Conservation (phyloP, 164 flowering plant genomes). For the Piper longum region DNA sequence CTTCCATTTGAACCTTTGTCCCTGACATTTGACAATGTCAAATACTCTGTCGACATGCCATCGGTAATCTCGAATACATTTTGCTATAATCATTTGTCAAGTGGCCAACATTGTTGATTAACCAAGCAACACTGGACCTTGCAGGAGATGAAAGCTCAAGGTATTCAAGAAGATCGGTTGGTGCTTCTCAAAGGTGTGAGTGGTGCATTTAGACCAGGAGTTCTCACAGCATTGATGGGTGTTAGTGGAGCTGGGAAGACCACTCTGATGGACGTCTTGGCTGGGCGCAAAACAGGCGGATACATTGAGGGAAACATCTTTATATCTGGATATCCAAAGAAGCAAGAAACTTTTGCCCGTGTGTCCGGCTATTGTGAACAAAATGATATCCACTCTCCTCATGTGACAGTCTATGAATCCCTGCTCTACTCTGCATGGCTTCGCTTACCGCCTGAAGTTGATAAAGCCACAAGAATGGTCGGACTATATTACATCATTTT, state of each 20-base stretch:
- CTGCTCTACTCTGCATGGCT: slow-evolving; percentile 48
- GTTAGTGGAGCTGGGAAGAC: slow-evolving; percentile 57
- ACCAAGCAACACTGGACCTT: neutral
- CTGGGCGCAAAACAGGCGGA: slow-evolving; percentile 43
- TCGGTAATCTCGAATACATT: slow-evolving; percentile 15
- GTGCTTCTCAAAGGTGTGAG: slow-evolving; percentile 34
- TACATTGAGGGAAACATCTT: slow-evolving; percentile 31
- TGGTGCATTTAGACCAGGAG: slow-evolving; percentile 47
- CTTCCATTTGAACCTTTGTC: slow-evolving; percentile 46
- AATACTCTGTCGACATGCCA: slow-evolving; percentile 47
- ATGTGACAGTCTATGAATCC: slow-evolving; percentile 41
- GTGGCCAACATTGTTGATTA: neutral
- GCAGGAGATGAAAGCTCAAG: slow-evolving; percentile 55
- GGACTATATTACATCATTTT: neutral
- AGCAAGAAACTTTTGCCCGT: slow-evolving; percentile 46
- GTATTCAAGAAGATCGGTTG: slow-evolving; percentile 21
- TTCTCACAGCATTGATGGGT: slow-evolving; percentile 50
- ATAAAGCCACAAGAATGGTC: slow-evolving; percentile 28
- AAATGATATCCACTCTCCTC: slow-evolving; percentile 44
- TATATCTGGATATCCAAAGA: slow-evolving; percentile 39
- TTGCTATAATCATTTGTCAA: neutral
- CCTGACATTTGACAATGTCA: slow-evolving; percentile 30
- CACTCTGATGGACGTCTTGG: slow-evolving; percentile 42
- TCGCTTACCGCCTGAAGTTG: slow-evolving; percentile 30
- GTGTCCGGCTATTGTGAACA: slow-evolving; percentile 48